Percentiles rank a stretch among this genome's conserved stretches.
These are phyloP conservation scores for Boletus semigastroideus DNA, from an alignment of 1,284 basidiomycete genomes.

Conservation along the genomic window DNA sequence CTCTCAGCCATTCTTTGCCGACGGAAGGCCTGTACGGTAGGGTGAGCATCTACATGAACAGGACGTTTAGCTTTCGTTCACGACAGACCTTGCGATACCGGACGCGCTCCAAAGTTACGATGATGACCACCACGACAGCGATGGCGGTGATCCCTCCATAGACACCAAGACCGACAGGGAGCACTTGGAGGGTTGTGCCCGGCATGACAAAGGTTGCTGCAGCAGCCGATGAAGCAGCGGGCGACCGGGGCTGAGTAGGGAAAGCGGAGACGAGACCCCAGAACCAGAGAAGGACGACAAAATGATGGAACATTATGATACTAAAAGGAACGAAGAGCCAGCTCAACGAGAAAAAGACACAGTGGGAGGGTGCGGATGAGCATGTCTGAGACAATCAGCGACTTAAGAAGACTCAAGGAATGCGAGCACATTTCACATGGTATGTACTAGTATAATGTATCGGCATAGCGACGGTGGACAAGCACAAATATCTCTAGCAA, in stretches of 20 bases:
- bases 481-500: constrained; percentile 48
- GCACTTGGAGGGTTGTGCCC: constrained; percentile 68
- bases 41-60: constrained; percentile 7
- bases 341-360: constrained; percentile 20
- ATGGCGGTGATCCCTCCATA: constrained; percentile 81
- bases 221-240: constrained; percentile 41
- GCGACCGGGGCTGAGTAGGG: constrained; percentile 36
- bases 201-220: constrained; percentile 59
- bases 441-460: background rate
- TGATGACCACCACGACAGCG: constrained; percentile 71
- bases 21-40: constrained; percentile 61
- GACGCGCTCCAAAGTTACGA: constrained; percentile 80
- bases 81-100: constrained; percentile 72
- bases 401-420: background rate
- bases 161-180: constrained; percentile 78
- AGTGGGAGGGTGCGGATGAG: background rate
- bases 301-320: constrained; percentile 20
- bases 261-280: constrained; percentile 22
- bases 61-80: background rate
- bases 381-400: background rate
- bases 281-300: constrained; percentile 20
- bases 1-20: constrained; percentile 70
- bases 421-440: background rate
- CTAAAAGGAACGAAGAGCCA: constrained; percentile 27
- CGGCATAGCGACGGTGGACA: background rate